Base-by-base conservation (phyloP, 768 basidiomycete genomes). In the Tephrocybe sp. region DNA sequence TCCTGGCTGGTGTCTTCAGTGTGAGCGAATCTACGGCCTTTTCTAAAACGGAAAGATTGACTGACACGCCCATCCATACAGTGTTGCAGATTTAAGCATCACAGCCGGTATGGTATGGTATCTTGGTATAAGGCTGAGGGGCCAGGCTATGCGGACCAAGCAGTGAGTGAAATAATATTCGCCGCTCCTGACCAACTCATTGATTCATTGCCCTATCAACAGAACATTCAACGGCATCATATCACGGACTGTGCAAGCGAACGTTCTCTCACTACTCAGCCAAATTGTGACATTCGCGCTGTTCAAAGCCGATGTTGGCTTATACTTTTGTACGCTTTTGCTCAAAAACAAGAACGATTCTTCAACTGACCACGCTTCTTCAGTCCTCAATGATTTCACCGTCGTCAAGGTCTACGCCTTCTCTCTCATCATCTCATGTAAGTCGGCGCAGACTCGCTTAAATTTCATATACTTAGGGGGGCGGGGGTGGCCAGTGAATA, bases 361-460 rank as follows among this genome's bases (percentile, higher is more conserved):
- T n/a, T n/a, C n/a, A n/a, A n/a, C n/a, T n/a, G n/a, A n/a, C n/a
- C 24, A 41, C 12, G 8, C 24, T 43, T 18, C 17, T 40, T 5
- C 37, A 48, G 47, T 48, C 47, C 47, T 48, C 23, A 40, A 39
- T 40, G 47, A 48, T 32, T 39, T 48, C 15, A 48, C 37, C 8
- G 25, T 28, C 37, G 47, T 39, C 10, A 48, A 48, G 24, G 39
- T 41, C 26, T 49, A 49, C n/a, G 39, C 39, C 18, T 49, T 41
- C 38, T 41, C 48, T 7, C 48, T 49, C 18, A 42, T 49, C 24
- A 15, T 49, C 3, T 49, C 39, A 10, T 23, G 38, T 41, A 49
- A 14, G 48, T 42, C 20, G 10, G 11, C 14, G 4, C 15, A 30
- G 5, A 5, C 11, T 33, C 15, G 3, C 1, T 40, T 28, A 20